A percentile compares a stretch with the other conserved stretches of the same genome.
Evolutionary conservation across 2,329 filamentous ascomycete species (phyloP).

Genomic region (Aspergillus fumigatus): DNA sequence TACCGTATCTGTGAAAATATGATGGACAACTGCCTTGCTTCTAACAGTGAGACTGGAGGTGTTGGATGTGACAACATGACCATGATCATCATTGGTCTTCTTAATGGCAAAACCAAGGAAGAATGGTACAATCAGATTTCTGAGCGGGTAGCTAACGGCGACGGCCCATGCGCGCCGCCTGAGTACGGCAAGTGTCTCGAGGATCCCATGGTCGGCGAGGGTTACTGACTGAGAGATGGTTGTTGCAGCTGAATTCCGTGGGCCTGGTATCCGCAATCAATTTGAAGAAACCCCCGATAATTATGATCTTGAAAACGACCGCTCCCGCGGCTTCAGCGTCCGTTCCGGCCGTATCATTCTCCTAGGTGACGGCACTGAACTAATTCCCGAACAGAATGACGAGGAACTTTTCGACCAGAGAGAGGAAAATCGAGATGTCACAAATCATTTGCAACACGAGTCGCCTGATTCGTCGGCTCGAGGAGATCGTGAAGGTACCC

Average conservation of each 20-base stretch:
- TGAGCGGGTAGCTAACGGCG: conserved; percentile 89
- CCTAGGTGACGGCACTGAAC: conserved; percentile 90
- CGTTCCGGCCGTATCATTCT: conserved; percentile 82
- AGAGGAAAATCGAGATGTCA: conserved; percentile 78
- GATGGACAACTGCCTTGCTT: conserved; percentile 99
- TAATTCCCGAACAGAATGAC: conserved; percentile 82
- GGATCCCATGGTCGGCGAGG: conserved; percentile 36
- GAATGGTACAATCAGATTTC: conserved; percentile 98
- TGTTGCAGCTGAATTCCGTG: conserved; percentile 72
- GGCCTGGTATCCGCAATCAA: conserved; percentile 75
- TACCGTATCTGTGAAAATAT: conserved; percentile 98
- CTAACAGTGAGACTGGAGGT: conserved; percentile 95
- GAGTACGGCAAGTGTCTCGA: conserved; percentile 88
- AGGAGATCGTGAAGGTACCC: conserved; percentile 48
- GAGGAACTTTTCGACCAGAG: conserved; percentile 92
- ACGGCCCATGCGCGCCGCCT: conserved; percentile 95
- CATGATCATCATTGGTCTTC: conserved; percentile 83
- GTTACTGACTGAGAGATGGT: conserved; percentile 36
- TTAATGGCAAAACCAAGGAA: conserved; percentile 89
- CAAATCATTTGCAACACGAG: conserved; percentile 71
- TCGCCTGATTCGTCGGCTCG: conserved; percentile 34
- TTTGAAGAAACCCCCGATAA: conserved; percentile 69
- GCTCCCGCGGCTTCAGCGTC: conserved; percentile 66
- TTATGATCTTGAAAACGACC: conserved; percentile 49
- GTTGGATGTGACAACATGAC: conserved; percentile 99